Evolutionary conservation across 495 filamentous ascomycete species (phyloP), one percentile per base, ranked within the genome.

Genomic region (Cercophora samala): DNA sequence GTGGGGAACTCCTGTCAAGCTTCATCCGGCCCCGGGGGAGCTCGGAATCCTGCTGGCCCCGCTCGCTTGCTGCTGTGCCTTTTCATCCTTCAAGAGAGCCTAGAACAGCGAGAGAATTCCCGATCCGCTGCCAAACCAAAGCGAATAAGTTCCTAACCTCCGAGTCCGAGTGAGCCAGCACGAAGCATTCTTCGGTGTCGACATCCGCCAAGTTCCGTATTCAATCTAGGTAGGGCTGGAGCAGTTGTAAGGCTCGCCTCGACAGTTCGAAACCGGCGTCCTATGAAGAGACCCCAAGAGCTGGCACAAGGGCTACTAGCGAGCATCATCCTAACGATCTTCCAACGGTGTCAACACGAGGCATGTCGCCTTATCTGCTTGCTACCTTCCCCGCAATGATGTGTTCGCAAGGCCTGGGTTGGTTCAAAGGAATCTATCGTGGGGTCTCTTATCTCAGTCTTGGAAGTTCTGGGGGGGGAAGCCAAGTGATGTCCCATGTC

Each of bases 361-460:
- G 53, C n/a, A 56, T 56, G n/a, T 56, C 53, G 53, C 18, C 53
- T 56, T 56, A 56, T 56, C 53, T 56, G n/a, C 22, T 56, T 19
- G 22, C 53, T 56, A 23, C 37, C 22, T 56, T 56, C 53, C 53
- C 53, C 53, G 53, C 53, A 23, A 56, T 21, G 53, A 56, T 56
- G 53, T 18, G 53, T 18, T 23, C 53, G 53, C n/a, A 56, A 18
- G 53, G 17, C n/a, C 15, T 56, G n/a, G 52, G n/a, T 11, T 29
- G 26, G 19, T 54, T 19, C 53, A 56, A 56, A 21, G 53, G 53
- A 46, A 46, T 46, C 37, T 9, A 46, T 46, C 37, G 37, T 46
- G 37, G 15, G 37, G 13, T 46, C 24, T 24, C 19, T 60, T 18
- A 25, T 59, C 26, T 29, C 24, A 53, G 55, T 46, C 58, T 62